Percentiles rank a stretch among this genome's conserved stretches.
Evolutionary conservation across 805 yeast genomes (phyloP).

Genomic region (Yarrowia phangngaensis): DNA sequence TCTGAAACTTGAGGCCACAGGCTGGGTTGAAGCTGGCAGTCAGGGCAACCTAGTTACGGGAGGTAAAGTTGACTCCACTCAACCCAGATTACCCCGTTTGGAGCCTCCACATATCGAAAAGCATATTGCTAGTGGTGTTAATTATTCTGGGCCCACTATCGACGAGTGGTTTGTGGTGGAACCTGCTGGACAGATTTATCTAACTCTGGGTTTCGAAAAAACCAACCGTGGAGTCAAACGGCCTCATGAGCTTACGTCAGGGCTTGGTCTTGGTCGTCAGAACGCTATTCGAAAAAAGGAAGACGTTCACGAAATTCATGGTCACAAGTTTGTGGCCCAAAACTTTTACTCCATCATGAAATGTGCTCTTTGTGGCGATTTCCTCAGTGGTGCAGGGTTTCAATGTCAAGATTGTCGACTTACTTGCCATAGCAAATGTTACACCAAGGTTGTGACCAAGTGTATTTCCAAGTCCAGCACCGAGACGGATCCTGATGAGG

Average conservation of each 20-base stretch:
- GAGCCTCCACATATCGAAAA: conserved; percentile 13
- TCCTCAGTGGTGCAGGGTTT: conserved; percentile 72
- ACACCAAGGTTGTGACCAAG: conserved; percentile 71
- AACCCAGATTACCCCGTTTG: background rate
- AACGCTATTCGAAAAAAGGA: conserved; percentile 95
- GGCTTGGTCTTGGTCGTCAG: conserved; percentile 74
- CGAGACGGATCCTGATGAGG: conserved; percentile 61
- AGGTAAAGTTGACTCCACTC: background rate
- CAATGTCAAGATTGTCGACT: conserved; percentile 79
- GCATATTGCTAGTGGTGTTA: background rate
- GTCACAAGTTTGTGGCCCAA: conserved; percentile 94
- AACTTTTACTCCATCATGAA: conserved; percentile 95
- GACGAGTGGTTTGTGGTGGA: conserved; percentile 88
- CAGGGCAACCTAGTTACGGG: no score
- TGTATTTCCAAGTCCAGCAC: conserved; percentile 72
- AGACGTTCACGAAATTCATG: conserved; percentile 83
- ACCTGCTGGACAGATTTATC: conserved; percentile 85
- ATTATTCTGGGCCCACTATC: conserved; percentile 37
- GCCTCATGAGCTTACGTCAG: conserved; percentile 47
- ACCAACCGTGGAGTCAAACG: conserved; percentile 48
- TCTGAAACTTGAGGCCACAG: conserved; percentile 62
- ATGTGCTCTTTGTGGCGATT: conserved; percentile 96
- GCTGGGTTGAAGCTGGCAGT: conserved; percentile 57
- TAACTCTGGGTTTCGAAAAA: conserved; percentile 77
- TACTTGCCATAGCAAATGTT: conserved; percentile 75